These are phyloP conservation scores for Calocera viscosa DNA, from an alignment of 768 basidiomycete species.

Conservation along the genomic window DNA sequence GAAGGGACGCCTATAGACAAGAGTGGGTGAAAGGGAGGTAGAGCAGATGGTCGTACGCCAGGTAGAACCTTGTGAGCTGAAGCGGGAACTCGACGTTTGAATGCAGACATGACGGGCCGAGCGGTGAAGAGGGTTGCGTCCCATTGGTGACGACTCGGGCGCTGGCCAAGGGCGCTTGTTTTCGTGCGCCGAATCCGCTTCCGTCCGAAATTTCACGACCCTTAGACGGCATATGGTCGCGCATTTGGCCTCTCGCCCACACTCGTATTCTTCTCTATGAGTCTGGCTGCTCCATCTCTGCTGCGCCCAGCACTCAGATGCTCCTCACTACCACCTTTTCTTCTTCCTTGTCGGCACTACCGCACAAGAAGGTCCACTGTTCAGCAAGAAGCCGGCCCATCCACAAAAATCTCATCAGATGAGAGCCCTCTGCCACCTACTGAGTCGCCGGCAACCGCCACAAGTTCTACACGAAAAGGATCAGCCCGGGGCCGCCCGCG, in stretches of 20 bases:
- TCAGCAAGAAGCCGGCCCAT: no score
- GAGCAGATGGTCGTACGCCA: conserved; percentile 25
- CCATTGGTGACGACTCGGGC: no score
- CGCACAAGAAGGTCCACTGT: not conserved
- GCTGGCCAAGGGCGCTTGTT: not conserved
- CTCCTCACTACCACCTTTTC: not conserved
- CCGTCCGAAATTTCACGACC: not conserved
- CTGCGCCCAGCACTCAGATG: not conserved
- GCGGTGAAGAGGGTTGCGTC: not conserved
- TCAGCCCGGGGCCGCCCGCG: not conserved
- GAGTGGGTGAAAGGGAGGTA: conserved; percentile 24
- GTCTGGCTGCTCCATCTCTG: not conserved
- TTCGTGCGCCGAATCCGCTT: not conserved
- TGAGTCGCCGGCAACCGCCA: no score
- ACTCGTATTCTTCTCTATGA: not conserved
- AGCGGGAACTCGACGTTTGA: conserved; percentile 24
- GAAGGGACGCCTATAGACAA: conserved; percentile 81
- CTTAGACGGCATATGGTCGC: not conserved
- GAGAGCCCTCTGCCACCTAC: no score
- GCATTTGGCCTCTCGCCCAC: not conserved
- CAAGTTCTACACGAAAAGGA: no score
- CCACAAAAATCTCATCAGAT: no score
- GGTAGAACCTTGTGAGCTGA: conserved; percentile 18
- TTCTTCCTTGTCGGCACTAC: not conserved
- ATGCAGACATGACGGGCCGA: conserved; percentile 24